A percentile compares a stretch with the other conserved stretches of the same genome.
phyloP scores from a whole-genome alignment of 2,329 filamentous ascomycete genomes.

The Microdochium bolleyi region DNA sequence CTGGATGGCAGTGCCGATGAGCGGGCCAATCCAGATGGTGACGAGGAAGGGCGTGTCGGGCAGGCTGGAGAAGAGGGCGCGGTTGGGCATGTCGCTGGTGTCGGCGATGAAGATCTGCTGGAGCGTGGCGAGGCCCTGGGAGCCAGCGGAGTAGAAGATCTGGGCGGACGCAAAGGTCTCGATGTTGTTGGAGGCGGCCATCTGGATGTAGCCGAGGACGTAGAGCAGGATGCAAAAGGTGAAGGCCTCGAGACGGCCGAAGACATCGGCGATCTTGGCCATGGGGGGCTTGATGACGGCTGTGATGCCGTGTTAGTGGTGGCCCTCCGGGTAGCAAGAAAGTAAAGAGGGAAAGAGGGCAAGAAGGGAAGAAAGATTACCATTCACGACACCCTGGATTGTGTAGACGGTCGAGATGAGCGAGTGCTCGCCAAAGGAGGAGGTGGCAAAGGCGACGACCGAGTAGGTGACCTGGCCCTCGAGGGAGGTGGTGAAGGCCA shows the following conservation, averaged over 20 bases:
- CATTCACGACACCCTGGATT: conserved; percentile 56
- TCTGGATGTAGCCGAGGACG: conserved; percentile 48
- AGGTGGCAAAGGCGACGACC: conserved; percentile 55
- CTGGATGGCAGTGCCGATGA: conserved; percentile 39
- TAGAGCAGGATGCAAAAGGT: conserved; percentile 43
- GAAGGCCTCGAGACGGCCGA: conserved; percentile 54
- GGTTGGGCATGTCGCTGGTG: conserved; percentile 50
- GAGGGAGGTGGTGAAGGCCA: conserved; percentile 60
- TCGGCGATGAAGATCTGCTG: conserved; percentile 60
- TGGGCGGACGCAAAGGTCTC: conserved; percentile 44
- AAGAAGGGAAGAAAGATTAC: no score
- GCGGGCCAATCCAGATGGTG: conserved; percentile 52
- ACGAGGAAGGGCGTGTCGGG: conserved; percentile 52
- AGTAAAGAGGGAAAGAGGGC: no score
- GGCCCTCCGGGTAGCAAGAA: background rate
- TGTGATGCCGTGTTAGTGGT: conserved; percentile 5
- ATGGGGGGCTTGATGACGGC: conserved; percentile 53
- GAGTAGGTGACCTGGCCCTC: conserved; percentile 56
- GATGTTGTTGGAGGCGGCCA: conserved; percentile 46
- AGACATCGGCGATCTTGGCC: conserved; percentile 54
- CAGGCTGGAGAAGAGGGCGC: conserved; percentile 49
- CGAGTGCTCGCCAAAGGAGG: conserved; percentile 54
- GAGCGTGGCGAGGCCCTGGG: conserved; percentile 49
- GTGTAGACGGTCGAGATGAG: conserved; percentile 57
- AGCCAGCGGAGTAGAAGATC: conserved; percentile 54